Evolutionary conservation across 495 filamentous ascomycete species (phyloP).

Genomic region (Penicillium psychrofluorescens): DNA sequence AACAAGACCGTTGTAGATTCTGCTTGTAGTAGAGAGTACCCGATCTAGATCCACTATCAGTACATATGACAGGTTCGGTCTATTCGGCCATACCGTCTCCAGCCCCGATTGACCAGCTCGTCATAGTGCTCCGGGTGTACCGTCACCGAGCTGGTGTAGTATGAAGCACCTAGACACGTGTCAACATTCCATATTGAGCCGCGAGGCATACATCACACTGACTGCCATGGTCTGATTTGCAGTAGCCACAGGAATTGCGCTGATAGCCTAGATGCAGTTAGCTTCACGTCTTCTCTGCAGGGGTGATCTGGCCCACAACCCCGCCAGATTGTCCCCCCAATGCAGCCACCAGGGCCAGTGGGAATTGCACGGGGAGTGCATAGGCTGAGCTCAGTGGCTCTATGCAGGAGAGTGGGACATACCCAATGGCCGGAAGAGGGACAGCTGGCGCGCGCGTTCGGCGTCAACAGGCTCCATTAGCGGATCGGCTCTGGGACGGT

Average conservation of each 20-base stretch:
- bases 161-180: conserved; percentile 61
- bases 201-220: conserved; percentile 18
- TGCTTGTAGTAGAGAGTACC: conserved; percentile 88
- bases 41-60: conserved; percentile 41
- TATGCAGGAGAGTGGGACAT: conserved; percentile 20
- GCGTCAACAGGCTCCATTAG: conserved; percentile 35
- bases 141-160: conserved; percentile 65
- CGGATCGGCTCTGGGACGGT: too few species aligned
- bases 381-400: conserved; percentile 31
- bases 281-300: neutral
- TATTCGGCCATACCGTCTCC: conserved; percentile 58
- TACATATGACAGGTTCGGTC: neutral
- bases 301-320: neutral
- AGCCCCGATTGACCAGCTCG: conserved; percentile 74
- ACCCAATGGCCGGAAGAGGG: conserved; percentile 43
- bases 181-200: conserved; percentile 6
- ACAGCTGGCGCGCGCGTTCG: conserved; percentile 39
- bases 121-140: conserved; percentile 73
- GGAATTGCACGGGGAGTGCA: conserved; percentile 32
- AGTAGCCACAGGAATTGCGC: conserved; percentile 48
- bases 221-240: conserved; percentile 48
- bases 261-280: conserved; percentile 37
- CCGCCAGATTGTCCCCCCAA: conserved; percentile 1
- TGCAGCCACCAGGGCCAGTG: conserved; percentile 23
- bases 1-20: conserved; percentile 75